These are phyloP conservation scores for Thermothielavioides terrestris DNA, from an alignment of 495 filamentous ascomycete genomes.

Conservation along the genomic window DNA sequence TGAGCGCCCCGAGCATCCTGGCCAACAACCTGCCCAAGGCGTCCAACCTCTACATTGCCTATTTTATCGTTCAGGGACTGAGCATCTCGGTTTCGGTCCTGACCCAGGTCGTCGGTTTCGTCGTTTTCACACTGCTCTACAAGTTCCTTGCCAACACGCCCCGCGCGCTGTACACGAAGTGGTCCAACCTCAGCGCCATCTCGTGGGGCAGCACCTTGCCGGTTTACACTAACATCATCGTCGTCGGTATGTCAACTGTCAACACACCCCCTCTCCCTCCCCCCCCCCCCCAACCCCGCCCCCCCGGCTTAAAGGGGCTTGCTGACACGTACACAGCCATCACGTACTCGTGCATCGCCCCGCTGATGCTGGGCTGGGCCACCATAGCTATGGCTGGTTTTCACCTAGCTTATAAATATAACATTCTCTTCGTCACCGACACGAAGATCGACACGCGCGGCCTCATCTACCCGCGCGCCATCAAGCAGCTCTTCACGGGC, in stretches of 20 bases:
- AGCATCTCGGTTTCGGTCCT: constrained; percentile 69
- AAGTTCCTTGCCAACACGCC: constrained; percentile 51
- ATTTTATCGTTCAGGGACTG: constrained; percentile 89
- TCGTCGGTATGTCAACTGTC: constrained; percentile 73
- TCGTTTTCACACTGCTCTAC: constrained; percentile 71
- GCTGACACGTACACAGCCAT: constrained; percentile 45
- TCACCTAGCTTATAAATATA: constrained; percentile 92
- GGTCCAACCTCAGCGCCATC: constrained; percentile 51
- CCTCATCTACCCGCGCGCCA: constrained; percentile 73
- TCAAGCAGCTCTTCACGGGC: constrained; percentile 86
- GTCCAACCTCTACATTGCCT: constrained; percentile 92
- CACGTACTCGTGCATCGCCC: constrained; percentile 84
- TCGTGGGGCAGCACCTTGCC: constrained; percentile 90
- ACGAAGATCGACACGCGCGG: constrained; percentile 84
- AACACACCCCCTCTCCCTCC: not conserved
- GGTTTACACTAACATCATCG: constrained; percentile 71
- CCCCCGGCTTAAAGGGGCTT: too few species aligned
- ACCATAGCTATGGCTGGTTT: constrained; percentile 76
- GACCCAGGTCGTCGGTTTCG: constrained; percentile 67
- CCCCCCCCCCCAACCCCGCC: not conserved
- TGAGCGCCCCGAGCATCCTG: constrained; percentile 52
- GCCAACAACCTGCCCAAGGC: constrained; percentile 67
- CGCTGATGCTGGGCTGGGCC: constrained; percentile 80
- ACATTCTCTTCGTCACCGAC: constrained; percentile 86
- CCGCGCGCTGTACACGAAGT: constrained; percentile 51